Conservation (phyloP, 2,329 filamentous ascomycete species). For the Trichophyton schoenleinii region DNA sequence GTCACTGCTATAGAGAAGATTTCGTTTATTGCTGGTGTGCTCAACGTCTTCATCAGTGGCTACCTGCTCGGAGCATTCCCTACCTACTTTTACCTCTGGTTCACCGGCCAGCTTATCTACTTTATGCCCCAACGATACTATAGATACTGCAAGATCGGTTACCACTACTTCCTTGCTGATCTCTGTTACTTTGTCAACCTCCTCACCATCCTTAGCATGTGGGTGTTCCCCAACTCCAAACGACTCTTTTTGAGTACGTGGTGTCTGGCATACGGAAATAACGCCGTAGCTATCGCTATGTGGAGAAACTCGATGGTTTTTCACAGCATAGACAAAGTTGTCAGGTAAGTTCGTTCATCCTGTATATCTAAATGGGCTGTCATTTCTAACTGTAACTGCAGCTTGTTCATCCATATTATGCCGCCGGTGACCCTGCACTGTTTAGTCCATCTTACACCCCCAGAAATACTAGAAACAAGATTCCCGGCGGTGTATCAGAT, state of each 20-base stretch:
- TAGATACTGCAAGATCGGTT: slow-evolving; percentile 80
- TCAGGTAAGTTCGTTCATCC: slow-evolving; percentile 46
- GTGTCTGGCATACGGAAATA: slow-evolving; percentile 90
- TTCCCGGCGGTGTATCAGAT: slow-evolving; percentile 83
- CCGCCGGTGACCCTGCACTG: slow-evolving; percentile 88
- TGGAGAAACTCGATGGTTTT: slow-evolving; percentile 98
- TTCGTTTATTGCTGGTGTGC: slow-evolving; percentile 87
- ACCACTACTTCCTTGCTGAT: slow-evolving; percentile 94
- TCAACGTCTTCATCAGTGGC: slow-evolving; percentile 95
- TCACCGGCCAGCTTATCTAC: slow-evolving; percentile 72
- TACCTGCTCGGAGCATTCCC: slow-evolving; percentile 82
- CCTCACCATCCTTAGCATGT: slow-evolving; percentile 66
- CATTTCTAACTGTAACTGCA: slow-evolving; percentile 20
- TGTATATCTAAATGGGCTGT: background rate
- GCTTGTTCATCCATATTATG: slow-evolving; percentile 99
- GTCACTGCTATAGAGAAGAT: slow-evolving; percentile 88
- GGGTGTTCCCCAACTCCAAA: slow-evolving; percentile 82
- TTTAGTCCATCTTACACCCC: slow-evolving; percentile 67
- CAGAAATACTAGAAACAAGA: slow-evolving; percentile 50
- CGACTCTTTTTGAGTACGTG: slow-evolving; percentile 84
- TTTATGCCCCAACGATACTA: slow-evolving; percentile 96
- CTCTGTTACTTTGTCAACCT: slow-evolving; percentile 98
- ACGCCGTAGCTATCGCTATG: slow-evolving; percentile 95
- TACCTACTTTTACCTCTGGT: slow-evolving; percentile 85
- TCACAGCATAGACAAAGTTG: slow-evolving; percentile 96